Conservation (phyloP, 2,329 filamentous ascomycete species). For the Arthrinium puccinioides region DNA sequence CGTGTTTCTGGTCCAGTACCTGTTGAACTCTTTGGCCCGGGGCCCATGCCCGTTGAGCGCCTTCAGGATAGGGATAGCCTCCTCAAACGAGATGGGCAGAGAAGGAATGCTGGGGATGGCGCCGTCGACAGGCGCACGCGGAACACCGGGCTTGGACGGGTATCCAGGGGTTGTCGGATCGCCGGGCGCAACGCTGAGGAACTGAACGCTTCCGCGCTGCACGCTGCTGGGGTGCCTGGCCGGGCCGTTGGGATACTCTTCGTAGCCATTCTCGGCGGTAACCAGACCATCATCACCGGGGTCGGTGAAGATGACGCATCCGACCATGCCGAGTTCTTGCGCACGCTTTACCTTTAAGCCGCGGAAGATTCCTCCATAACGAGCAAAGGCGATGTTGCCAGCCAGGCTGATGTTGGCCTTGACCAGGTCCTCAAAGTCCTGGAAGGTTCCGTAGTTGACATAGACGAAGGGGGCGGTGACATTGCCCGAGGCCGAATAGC, state of each 20-base stretch:
- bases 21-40: constrained; percentile 64
- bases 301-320: constrained; percentile 78
- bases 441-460: constrained; percentile 83
- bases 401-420: constrained; percentile 66
- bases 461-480: constrained; percentile 83
- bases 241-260: constrained; percentile 76
- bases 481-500: constrained; percentile 87
- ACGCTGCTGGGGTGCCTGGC: constrained; percentile 84
- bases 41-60: constrained; percentile 86
- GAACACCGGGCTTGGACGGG: constrained; percentile 82
- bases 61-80: constrained; percentile 81
- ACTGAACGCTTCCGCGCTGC: constrained; percentile 81
- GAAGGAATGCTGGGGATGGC: constrained; percentile 82
- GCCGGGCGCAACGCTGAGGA: constrained; percentile 61
- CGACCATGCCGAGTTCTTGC: constrained; percentile 83
- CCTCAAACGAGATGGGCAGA: constrained; percentile 79
- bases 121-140: constrained; percentile 62
- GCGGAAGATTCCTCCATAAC: constrained; percentile 81
- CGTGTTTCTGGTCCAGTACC: constrained; percentile 61
- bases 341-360: constrained; percentile 90
- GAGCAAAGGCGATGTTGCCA: constrained; percentile 81
- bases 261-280: constrained; percentile 74
- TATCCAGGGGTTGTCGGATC: constrained; percentile 92
- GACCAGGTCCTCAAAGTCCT: constrained; percentile 76
- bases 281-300: constrained; percentile 81